These are phyloP conservation scores for Cokeromyces recurvatus DNA, from an alignment of 371 early-diverging fungal species.

Conservation along the genomic window DNA sequence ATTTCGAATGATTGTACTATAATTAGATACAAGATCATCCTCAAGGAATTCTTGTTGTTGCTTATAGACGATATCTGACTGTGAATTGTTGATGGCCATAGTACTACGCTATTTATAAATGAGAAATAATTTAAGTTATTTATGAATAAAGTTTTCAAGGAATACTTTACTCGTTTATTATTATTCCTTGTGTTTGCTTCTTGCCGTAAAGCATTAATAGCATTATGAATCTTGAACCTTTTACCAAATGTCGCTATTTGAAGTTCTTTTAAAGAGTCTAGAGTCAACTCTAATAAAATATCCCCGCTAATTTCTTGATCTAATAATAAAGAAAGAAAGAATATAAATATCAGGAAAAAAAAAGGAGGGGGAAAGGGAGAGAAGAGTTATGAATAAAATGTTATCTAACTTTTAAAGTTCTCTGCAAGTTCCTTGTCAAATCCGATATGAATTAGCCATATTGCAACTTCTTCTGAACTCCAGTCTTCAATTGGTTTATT, in stretches of 20 bases:
- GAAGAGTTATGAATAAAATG: background rate
- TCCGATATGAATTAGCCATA: slow-evolving; percentile 46
- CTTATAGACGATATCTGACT: background rate
- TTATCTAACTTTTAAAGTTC: slow-evolving; percentile 53
- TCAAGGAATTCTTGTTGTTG: slow-evolving; percentile 11
- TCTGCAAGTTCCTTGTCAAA: slow-evolving; percentile 45
- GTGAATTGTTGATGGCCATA: no score
- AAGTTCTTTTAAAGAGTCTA: slow-evolving; percentile 69
- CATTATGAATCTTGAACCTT: slow-evolving; percentile 63
- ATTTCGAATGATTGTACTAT: slow-evolving; percentile 23
- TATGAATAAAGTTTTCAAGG: no score
- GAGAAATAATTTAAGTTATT: no score
- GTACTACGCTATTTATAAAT: no score
- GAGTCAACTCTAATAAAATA: slow-evolving; percentile 56
- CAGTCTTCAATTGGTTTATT: slow-evolving; percentile 36
- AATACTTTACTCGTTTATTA: no score
- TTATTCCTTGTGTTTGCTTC: slow-evolving; percentile 5
- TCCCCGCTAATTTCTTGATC: slow-evolving; percentile 74
- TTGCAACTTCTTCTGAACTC: slow-evolving; percentile 40
- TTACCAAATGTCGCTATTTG: slow-evolving; percentile 66
- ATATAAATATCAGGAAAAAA: no score
- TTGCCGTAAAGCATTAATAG: slow-evolving; percentile 52
- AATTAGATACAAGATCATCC: slow-evolving; percentile 31
- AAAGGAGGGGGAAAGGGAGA: background rate
- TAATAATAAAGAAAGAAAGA: no score